Base-by-base conservation (phyloP, 1,284 basidiomycete species). In the Leucoagaricus sp. region DNA sequence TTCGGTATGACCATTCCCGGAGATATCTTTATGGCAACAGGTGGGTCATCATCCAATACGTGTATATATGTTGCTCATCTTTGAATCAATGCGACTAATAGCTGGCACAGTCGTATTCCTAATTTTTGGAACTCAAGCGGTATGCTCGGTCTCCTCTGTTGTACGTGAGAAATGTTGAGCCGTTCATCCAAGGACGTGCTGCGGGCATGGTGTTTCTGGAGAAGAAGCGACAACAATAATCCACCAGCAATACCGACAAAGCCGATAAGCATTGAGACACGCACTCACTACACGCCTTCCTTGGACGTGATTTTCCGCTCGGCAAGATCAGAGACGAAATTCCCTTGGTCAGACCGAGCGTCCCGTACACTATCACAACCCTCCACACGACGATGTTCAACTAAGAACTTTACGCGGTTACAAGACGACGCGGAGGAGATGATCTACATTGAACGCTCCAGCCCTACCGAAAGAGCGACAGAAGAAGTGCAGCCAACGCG, bases 131-230 rank as follows among this genome's bases (percentile, higher is more conserved):
- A 72, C 72, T 26, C 74, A 75, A 63, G 46, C 63, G 7, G 72
- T 72, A 57, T 25, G 68, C 60, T 28, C 3, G 21, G 29, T 53
- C 19, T 34, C 36, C 33, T 25, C 19, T 29, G n/a, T 25, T 29
- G 12, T 33, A 48, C 13, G 1, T 12, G 21, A 13, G 4, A n/a
- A 53, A 40, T 23, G 42, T 44, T 4, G 12, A 3, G 26, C 25
- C n/a, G 25, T 6, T 13, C 5, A 34, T 15, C 2, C 23, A 19
- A 74, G 72, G 72, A 74, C 53, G 68, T 75, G 8, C 58, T 74
- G n/a, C 65, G 65, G 10, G 68, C 63, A 26, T 75, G 73, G 72
- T 69, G 65, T 48, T 73, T 72, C 60, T 73, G 72, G 72, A 50
- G 46, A 31, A 48, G 29, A 36, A 41, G 29, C 10, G 40, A 44